Conservation (phyloP, 2,329 filamentous ascomycete species). For the Trichoderma endophyticum region DNA sequence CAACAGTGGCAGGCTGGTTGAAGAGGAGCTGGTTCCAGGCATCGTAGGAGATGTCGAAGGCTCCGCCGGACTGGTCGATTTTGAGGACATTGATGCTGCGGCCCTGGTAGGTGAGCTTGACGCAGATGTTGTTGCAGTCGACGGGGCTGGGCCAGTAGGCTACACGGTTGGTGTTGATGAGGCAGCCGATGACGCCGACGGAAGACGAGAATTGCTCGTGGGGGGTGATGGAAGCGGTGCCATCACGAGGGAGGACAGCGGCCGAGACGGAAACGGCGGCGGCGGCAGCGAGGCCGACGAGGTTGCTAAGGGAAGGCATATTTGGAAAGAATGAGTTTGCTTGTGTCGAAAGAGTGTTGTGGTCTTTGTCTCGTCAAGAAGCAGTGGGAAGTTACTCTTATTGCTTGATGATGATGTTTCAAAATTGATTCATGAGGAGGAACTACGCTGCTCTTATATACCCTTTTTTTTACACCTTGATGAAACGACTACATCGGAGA, state of each 20-base stretch:
- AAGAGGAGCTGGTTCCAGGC: constrained; percentile 58
- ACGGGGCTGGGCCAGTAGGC: constrained; percentile 57
- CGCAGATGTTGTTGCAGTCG: constrained; percentile 55
- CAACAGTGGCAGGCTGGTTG: constrained; percentile 45
- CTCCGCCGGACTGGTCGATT: constrained; percentile 54
- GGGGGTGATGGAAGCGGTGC: constrained; percentile 45
- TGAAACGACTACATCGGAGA: neutral
- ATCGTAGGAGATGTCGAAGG: constrained; percentile 59
- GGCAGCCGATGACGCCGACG: constrained; percentile 57
- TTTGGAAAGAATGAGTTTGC: constrained; percentile 22
- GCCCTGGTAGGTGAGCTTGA: constrained; percentile 48
- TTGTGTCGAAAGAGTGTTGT: neutral
- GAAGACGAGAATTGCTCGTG: constrained; percentile 57
- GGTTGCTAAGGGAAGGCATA: constrained; percentile 28
- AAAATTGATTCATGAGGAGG: neutral
- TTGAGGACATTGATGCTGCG: constrained; percentile 56
- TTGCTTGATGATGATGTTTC: neutral
- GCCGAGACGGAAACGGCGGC: constrained; percentile 28
- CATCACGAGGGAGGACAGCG: constrained; percentile 28
- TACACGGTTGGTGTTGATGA: constrained; percentile 58
- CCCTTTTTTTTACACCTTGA: neutral
- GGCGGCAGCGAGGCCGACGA: constrained; percentile 30
- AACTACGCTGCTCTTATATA: neutral
- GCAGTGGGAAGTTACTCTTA: neutral
- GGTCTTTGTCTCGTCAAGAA: neutral